Evolutionary conservation across 352 stramenopile genomes (phyloP).

Genomic region (Aphanomyces euteiches): DNA sequence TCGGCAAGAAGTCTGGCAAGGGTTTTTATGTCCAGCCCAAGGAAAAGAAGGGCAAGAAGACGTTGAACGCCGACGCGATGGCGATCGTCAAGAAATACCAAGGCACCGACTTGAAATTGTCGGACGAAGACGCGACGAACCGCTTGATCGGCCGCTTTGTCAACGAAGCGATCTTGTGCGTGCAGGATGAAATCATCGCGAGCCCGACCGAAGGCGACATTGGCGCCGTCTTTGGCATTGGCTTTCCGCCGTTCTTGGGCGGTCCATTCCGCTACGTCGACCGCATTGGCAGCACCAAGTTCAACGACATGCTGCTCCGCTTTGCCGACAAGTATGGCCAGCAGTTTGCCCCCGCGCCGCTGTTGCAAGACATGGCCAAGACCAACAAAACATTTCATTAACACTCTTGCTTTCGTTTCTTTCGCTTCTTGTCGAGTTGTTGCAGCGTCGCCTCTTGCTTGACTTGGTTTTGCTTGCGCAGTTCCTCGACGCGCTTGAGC

Average conservation of each 20-base stretch:
- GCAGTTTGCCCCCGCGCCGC: slow-evolving; percentile 94
- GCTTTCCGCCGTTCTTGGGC: slow-evolving; percentile 96
- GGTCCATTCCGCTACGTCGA: slow-evolving; percentile 97
- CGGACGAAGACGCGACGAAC: slow-evolving; percentile 87
- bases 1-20: slow-evolving; percentile 96
- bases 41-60: slow-evolving; percentile 89
- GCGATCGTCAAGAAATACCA: slow-evolving; percentile 79
- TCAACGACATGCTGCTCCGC: slow-evolving; percentile 94
- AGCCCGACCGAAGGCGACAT: slow-evolving; percentile 97
- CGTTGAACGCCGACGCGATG: slow-evolving; percentile 83
- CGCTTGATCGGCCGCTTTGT: slow-evolving; percentile 94
- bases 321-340: slow-evolving; percentile 94
- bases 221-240: slow-evolving; percentile 98
- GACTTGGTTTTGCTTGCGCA: slow-evolving; percentile 61
- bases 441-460: slow-evolving; percentile 36
- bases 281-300: slow-evolving; percentile 88
- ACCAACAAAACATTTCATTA: slow-evolving; percentile 96
- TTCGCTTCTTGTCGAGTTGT: slow-evolving; percentile 1
- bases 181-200: slow-evolving; percentile 97
- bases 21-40: slow-evolving; percentile 96
- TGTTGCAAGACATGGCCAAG: slow-evolving; percentile 96
- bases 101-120: slow-evolving; percentile 72
- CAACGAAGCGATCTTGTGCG: slow-evolving; percentile 96
- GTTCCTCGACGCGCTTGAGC: slow-evolving; percentile 67
- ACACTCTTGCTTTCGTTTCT: slow-evolving; percentile 10